phyloP scores from a whole-genome alignment of 2,329 filamentous ascomycete species.

The Aureobasidium vineae region DNA sequence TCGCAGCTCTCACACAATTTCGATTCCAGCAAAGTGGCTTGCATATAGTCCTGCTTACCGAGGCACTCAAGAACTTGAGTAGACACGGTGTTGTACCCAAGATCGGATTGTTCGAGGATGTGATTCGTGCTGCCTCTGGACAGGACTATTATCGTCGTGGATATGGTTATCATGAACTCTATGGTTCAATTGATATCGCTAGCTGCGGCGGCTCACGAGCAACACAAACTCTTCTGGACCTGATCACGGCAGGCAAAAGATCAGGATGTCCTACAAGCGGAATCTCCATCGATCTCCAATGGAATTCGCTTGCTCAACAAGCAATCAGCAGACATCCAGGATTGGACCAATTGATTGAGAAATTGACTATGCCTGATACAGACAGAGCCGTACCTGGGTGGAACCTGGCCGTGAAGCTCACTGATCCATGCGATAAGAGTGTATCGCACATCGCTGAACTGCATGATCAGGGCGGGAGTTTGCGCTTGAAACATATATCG shows the following conservation, averaged over 20 bases:
- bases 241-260: background rate
- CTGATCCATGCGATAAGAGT: background rate
- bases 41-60: background rate
- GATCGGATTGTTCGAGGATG: background rate
- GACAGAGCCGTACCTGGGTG: background rate
- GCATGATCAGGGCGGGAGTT: background rate
- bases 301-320: background rate
- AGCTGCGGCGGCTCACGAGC: background rate
- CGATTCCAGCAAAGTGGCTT: background rate
- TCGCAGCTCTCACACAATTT: slow-evolving; percentile 1
- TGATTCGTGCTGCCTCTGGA: background rate
- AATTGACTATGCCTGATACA: background rate
- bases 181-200: background rate
- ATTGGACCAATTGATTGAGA: background rate
- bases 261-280: background rate
- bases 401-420: background rate
- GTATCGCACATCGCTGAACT: background rate
- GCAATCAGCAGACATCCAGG: background rate
- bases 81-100: background rate
- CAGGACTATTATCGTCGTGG: background rate
- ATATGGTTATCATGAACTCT: background rate
- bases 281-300: background rate
- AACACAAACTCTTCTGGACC: background rate
- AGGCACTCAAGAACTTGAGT: background rate
- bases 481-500: background rate